Base-by-base conservation (phyloP, 345 rosid genomes). In the Lepidium didymum region DNA sequence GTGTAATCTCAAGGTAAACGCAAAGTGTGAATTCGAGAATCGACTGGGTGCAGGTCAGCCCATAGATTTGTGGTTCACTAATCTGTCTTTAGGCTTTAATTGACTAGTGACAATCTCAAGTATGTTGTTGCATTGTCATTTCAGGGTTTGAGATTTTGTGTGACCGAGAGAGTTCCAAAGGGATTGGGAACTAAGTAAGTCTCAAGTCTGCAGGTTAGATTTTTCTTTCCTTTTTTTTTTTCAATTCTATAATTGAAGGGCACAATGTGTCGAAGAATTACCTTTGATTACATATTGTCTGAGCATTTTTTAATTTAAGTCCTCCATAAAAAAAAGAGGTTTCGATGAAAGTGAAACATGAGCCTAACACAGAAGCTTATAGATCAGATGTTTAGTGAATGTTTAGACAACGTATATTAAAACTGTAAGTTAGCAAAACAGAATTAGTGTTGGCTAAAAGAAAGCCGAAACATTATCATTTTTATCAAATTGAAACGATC, bases 181-280 rank as follows among this genome's bases (percentile, higher is more conserved):
- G 16, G 18, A 29, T 12, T 29, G 41, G 51, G 33, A 29, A 29
- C 21, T 41, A 66, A 8, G 8, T 53, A 14, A 18, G 53, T 15
- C 52, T 29, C 43, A 67, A 42, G 62, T 42, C 43, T 33, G 6
- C 62, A 65, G 59, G 69, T 65, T 65, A 65, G 50, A 34, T 29
- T 54, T 41, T 42, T 33, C 43, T 42, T 53, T 42, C 7, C 1
- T 29, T 54, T 29, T 54, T 33, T 14, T 42, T 53, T 31, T 29
- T 43, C 38, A 23, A 27, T 11, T 7, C 6, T 14, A 35, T 37
- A 14, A 9, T 14, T 23, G 37, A 25, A 40, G 40, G 40, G 38
- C 49, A 16, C n/a, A 23, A 2, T 36, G 58, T 37, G 37, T 23
- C 27, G 16, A 37, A 37, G 57, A 37, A 37, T 50, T 46, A 50